Percentiles rank a stretch among this genome's conserved stretches.
Conservation (phyloP, 2,329 filamentous ascomycete species). For the Beauveria bassiana region DNA sequence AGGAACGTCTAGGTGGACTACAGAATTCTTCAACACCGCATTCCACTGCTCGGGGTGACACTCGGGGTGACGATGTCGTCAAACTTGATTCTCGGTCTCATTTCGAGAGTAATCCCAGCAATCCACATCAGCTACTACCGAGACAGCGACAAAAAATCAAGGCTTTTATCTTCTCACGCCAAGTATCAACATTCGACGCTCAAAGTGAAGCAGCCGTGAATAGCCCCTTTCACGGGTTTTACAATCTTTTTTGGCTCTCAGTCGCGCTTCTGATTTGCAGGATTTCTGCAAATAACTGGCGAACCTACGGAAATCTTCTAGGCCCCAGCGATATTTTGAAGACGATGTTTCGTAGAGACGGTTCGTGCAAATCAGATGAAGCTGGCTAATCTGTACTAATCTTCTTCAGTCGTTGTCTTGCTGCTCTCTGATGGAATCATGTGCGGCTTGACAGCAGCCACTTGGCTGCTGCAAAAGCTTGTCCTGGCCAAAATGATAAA, state of each 20-base stretch:
- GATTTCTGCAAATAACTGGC: slow-evolving; percentile 61
- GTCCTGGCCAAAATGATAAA: slow-evolving; percentile 52
- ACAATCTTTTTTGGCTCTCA: slow-evolving; percentile 69
- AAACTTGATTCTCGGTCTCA: slow-evolving; percentile 18
- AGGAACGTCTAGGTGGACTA: neutral
- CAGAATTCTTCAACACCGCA: neutral
- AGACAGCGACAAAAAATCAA: slow-evolving; percentile 26
- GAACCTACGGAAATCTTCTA: slow-evolving; percentile 57
- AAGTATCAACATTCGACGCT: slow-evolving; percentile 67
- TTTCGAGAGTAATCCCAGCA: slow-evolving; percentile 11
- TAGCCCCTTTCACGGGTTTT: slow-evolving; percentile 72
- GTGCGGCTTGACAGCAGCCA: slow-evolving; percentile 57
- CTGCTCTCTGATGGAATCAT: slow-evolving; percentile 61
- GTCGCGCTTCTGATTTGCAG: slow-evolving; percentile 59
- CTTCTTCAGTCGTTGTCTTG: slow-evolving; percentile 39
- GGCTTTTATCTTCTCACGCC: slow-evolving; percentile 60
- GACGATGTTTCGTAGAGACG: slow-evolving; percentile 52
- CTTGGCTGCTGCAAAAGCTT: slow-evolving; percentile 56
- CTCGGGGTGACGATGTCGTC: neutral
- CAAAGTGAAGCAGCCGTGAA: slow-evolving; percentile 57
- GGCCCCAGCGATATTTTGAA: slow-evolving; percentile 65
- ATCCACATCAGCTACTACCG: neutral
- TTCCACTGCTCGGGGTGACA: neutral
- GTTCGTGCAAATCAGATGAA: slow-evolving; percentile 19
- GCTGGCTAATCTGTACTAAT: neutral